These are phyloP conservation scores for Peribolospora baueri DNA, from an alignment of 768 basidiomycete genomes.

Conservation along the genomic window DNA sequence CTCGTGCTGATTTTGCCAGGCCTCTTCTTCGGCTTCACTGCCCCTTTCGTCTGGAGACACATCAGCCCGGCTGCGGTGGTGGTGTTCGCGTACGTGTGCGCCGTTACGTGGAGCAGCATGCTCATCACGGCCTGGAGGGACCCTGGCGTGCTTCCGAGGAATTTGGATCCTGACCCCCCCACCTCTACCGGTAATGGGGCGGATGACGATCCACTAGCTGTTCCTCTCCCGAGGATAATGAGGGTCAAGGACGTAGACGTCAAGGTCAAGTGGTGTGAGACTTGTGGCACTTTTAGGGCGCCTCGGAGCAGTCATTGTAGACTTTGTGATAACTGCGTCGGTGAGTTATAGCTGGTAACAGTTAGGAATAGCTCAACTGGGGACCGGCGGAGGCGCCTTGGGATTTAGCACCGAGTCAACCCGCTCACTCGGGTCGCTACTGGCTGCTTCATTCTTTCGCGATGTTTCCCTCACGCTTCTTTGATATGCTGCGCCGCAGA, in stretches of 20 bases:
- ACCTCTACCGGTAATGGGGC: slow-evolving; percentile 33
- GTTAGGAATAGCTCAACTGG: too few relatives aligned
- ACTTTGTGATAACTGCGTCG: slow-evolving; percentile 95
- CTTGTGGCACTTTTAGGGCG: slow-evolving; percentile 76
- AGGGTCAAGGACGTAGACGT: slow-evolving; percentile 40
- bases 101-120: slow-evolving; percentile 50
- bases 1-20: slow-evolving; percentile 45
- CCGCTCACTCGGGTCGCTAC: too few relatives aligned
- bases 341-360: slow-evolving; percentile 19
- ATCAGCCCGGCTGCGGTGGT: slow-evolving; percentile 30
- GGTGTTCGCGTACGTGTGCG: slow-evolving; percentile 36
- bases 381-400: too few relatives aligned
- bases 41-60: slow-evolving; percentile 68
- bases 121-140: slow-evolving; percentile 44
- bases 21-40: slow-evolving; percentile 69
- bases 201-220: slow-evolving; percentile 31
- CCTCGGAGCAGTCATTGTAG: slow-evolving; percentile 90
- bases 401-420: too few relatives aligned
- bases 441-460: too few relatives aligned
- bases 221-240: slow-evolving; percentile 56
- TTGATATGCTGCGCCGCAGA: too few relatives aligned
- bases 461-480: too few relatives aligned
- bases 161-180: slow-evolving; percentile 67
- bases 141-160: slow-evolving; percentile 69
- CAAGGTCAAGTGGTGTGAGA: slow-evolving; percentile 42